These are phyloP conservation scores for Stygiomarasmius scandens DNA, from an alignment of 1,284 basidiomycete genomes.

Conservation along the genomic window DNA sequence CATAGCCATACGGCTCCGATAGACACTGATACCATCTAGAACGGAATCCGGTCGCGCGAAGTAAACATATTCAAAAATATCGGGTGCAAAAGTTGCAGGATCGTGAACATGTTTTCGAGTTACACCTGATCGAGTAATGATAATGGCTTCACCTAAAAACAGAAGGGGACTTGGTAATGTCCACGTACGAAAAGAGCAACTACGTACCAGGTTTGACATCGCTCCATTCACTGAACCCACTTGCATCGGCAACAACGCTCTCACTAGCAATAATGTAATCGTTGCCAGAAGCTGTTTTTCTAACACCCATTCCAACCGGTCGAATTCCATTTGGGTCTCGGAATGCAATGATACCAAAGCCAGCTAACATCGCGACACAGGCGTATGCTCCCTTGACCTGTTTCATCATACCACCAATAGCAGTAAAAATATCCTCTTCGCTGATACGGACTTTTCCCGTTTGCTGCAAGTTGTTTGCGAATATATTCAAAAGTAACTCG, in stretches of 20 bases:
- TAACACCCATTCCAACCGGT: slow-evolving; percentile 82
- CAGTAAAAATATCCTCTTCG: slow-evolving; percentile 98
- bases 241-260: slow-evolving; percentile 94
- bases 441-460: slow-evolving; percentile 99
- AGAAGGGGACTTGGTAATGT: slow-evolving; percentile 1
- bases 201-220: slow-evolving; percentile 87
- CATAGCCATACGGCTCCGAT: slow-evolving; percentile 99
- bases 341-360: slow-evolving; percentile 98
- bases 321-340: slow-evolving; percentile 99
- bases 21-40: slow-evolving; percentile 96
- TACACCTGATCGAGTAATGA: slow-evolving; percentile 84
- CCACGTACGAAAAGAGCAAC: neutral
- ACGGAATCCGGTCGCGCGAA: slow-evolving; percentile 98
- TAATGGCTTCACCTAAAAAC: slow-evolving; percentile 84
- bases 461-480: slow-evolving; percentile 96
- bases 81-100: slow-evolving; percentile 86
- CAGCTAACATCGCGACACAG: slow-evolving; percentile 97
- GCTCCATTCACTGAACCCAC: slow-evolving; percentile 90
- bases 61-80: slow-evolving; percentile 99
- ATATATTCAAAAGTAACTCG: slow-evolving; percentile 95
- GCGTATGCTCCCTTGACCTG: slow-evolving; percentile 94
- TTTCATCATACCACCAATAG: slow-evolving; percentile 87
- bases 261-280: slow-evolving; percentile 96
- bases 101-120: slow-evolving; percentile 74
- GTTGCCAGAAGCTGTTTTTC: slow-evolving; percentile 57